Base-by-base conservation (phyloP, 1,284 basidiomycete genomes). In the Ceratobasidium sp. region DNA sequence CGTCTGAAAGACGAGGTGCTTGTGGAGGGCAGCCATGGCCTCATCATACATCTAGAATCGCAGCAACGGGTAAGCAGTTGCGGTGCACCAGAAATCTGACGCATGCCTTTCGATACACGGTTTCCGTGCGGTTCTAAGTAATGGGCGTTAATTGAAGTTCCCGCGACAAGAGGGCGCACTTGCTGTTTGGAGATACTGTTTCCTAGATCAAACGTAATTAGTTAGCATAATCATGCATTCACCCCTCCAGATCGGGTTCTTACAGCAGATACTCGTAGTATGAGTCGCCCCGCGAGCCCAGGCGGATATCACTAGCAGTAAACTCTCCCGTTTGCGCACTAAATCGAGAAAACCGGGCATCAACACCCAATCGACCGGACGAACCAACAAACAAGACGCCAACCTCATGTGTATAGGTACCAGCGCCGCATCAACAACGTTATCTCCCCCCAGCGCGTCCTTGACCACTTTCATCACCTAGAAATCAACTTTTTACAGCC, bases 201-300 rank as follows among this genome's bases (percentile, higher is more conserved):
- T 96, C 76, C 93, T 94, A 80, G 33, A 57, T 70, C 12, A 7
- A 33, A 12, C 55, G 50, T 77, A 27, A 81, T 38, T 38, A 23
- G 23, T 35, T 68, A 23, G n/a, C 20, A 60, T 6, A 12, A 18
- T 59, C 18, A 12, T 35, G 35, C 5, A 18, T 57, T 60, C 16
- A 8, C n/a, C n/a, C 41, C 2, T 14, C 30, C 6, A 12, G 30
- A 12, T 44, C 41, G n/a, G 60, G n/a, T 4, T 83, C 92, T 85
- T 79, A 94, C 90, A 96, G 82, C 38, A 98, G 87, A 82, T 97
- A 97, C 84, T 98, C 97, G 83, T 98, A 99, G 86, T 93, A 98
- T 4, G 95, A 97, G 85, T 99, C 97, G 30, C 94, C 97, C 41
- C 97, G 89, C 20, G 96, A 97, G 10, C 97, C 97, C 18, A 98